Evolutionary conservation across 306 rosid species (phyloP).

Genomic region (Dryas octopetala): DNA sequence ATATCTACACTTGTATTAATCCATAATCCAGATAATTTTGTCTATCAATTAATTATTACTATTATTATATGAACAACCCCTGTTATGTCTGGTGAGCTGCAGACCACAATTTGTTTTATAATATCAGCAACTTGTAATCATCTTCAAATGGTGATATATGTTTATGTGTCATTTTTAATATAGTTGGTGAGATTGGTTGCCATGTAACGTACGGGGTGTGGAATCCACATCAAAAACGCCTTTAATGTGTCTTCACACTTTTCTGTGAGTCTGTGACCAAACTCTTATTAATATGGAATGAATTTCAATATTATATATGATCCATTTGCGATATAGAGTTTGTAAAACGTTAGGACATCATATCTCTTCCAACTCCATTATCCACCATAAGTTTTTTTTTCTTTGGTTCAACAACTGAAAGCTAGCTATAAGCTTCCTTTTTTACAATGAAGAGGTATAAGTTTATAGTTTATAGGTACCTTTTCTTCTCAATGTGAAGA

Average conservation of each 20-base stretch:
- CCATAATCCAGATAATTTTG: neutral
- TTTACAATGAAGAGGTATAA: too few species aligned
- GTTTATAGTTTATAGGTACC: too few species aligned
- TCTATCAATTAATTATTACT: neutral
- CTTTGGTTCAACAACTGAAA: too few species aligned
- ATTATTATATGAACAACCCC: neutral
- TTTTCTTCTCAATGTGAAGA: too few species aligned
- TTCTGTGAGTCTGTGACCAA: neutral
- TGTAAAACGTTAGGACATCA: too few species aligned
- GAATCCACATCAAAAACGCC: constrained; percentile 15
- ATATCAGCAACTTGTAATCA: constrained; percentile 9
- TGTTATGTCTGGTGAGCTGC: constrained; percentile 19
- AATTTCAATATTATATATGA: too few species aligned
- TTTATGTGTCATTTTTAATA: neutral
- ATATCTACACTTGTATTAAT: too few species aligned
- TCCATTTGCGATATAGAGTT: too few species aligned
- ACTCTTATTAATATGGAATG: too few species aligned
- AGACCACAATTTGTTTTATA: constrained; percentile 9
- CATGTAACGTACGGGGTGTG: constrained; percentile 7
- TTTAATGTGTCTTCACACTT: neutral
- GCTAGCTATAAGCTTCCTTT: too few species aligned
- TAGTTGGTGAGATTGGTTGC: constrained; percentile 29
- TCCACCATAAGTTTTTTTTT: too few species aligned
- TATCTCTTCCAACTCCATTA: too few species aligned
- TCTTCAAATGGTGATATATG: neutral